Conservation (phyloP, 1,139 yeast genomes). For the Yamadazyma sp. region DNA sequence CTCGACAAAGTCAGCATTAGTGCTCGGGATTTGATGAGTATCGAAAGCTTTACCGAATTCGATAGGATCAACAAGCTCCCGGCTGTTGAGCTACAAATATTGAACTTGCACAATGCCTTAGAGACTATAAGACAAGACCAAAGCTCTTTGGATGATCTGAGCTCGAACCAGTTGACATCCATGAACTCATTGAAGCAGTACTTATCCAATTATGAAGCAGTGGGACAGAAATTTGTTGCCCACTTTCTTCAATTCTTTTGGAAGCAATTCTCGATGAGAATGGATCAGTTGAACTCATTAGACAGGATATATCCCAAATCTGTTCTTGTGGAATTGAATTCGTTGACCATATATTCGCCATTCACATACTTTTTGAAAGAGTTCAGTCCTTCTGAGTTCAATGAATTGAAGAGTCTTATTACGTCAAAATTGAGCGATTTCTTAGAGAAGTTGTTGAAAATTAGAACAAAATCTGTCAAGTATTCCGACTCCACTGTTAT, state of each 20-base stretch:
- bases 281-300: constrained; percentile 29
- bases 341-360: constrained; percentile 57
- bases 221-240: constrained; percentile 51
- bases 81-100: constrained; percentile 56
- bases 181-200: constrained; percentile 78
- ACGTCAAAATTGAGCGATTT: constrained; percentile 26
- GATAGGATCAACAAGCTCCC: constrained; percentile 44
- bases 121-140: constrained; percentile 55
- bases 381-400: constrained; percentile 37
- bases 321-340: constrained; percentile 36
- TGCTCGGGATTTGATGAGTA: constrained; percentile 48
- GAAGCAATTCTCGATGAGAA: constrained; percentile 37
- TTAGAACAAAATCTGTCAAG: constrained; percentile 23
- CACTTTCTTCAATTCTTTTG: constrained; percentile 50
- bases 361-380: constrained; percentile 66
- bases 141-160: constrained; percentile 24
- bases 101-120: constrained; percentile 64
- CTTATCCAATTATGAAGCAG: constrained; percentile 58
- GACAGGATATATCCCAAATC: constrained; percentile 24
- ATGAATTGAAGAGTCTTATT: constrained; percentile 30
- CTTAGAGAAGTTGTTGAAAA: constrained; percentile 27
- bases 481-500: constrained; percentile 11
- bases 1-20: constrained; percentile 69
- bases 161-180: constrained; percentile 52
- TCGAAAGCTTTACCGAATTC: constrained; percentile 52